These are phyloP conservation scores for Echium plantagineum DNA, from an alignment of 257 asterid species.

Conservation along the genomic window DNA sequence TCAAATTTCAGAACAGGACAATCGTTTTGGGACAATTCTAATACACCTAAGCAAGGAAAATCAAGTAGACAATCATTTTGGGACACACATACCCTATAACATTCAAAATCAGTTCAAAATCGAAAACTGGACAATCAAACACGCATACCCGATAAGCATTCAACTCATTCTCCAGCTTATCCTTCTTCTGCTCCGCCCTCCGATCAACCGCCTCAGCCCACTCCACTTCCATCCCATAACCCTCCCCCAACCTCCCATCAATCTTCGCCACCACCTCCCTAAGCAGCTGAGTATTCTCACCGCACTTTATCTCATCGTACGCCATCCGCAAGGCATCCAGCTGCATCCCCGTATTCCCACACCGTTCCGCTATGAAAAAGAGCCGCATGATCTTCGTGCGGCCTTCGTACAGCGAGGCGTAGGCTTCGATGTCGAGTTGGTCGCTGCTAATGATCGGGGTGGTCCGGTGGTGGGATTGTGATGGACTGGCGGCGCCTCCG, in stretches of 20 bases:
- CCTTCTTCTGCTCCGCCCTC: slow-evolving; percentile 67
- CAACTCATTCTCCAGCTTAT: slow-evolving; percentile 87
- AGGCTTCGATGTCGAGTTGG: slow-evolving; percentile 88
- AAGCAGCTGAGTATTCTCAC: slow-evolving; percentile 75
- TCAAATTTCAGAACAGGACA: not conserved
- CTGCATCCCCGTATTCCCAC: slow-evolving; percentile 58
- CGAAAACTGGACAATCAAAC: not conserved
- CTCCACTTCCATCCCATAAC: slow-evolving; percentile 43
- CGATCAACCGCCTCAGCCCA: slow-evolving; percentile 84
- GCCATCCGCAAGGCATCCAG: slow-evolving; percentile 89
- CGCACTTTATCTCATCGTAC: slow-evolving; percentile 86
- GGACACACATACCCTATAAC: no score
- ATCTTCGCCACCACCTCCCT: slow-evolving; percentile 73
- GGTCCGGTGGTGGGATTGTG: slow-evolving; percentile 61
- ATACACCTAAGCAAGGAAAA: no score
- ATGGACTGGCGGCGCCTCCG: slow-evolving; percentile 37
- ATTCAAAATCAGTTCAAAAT: not conserved
- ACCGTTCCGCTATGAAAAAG: slow-evolving; percentile 55
- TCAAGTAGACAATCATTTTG: no score
- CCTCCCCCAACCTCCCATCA: slow-evolving; percentile 62
- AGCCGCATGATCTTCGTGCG: slow-evolving; percentile 81
- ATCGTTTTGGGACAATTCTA: no score
- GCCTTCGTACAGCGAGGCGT: slow-evolving; percentile 77
- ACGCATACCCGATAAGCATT: slow-evolving; percentile 13
- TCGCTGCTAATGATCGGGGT: slow-evolving; percentile 83